These are phyloP conservation scores for Colletotrichum phormii DNA, from an alignment of 2,329 filamentous ascomycete genomes.

Conservation along the genomic window DNA sequence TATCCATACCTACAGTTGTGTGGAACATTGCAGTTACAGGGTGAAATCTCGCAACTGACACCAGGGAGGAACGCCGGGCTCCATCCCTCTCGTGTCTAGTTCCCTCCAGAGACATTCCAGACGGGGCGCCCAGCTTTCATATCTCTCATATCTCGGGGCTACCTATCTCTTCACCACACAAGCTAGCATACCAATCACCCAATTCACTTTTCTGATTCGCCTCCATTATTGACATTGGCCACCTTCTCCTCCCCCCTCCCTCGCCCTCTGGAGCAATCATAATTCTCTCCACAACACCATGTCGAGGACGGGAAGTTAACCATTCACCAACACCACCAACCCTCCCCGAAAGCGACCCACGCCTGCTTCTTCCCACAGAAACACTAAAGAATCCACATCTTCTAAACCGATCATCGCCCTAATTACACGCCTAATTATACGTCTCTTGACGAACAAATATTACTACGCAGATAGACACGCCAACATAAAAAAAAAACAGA, in stretches of 20 bases:
- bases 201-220: background rate
- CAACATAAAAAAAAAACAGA: background rate
- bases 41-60: slow-evolving; percentile 16
- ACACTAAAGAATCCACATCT: background rate
- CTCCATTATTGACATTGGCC: slow-evolving; percentile 8
- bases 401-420: background rate
- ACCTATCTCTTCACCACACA: background rate
- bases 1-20: background rate
- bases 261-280: background rate
- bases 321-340: background rate
- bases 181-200: background rate
- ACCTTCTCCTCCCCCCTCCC: background rate
- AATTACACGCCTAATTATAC: background rate
- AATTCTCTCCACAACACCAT: background rate
- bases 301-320: slow-evolving; percentile 4
- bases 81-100: slow-evolving; percentile 35
- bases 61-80: slow-evolving; percentile 33
- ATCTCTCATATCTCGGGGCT: slow-evolving; percentile 4
- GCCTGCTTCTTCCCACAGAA: background rate
- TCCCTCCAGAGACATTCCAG: slow-evolving; percentile 34
- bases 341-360: slow-evolving; percentile 6
- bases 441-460: background rate
- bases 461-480: background rate
- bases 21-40: slow-evolving; percentile 8
- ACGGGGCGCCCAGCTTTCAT: slow-evolving; percentile 9